These are phyloP conservation scores for Echium plantagineum DNA, from an alignment of 257 asterid species.

Conservation along the genomic window DNA sequence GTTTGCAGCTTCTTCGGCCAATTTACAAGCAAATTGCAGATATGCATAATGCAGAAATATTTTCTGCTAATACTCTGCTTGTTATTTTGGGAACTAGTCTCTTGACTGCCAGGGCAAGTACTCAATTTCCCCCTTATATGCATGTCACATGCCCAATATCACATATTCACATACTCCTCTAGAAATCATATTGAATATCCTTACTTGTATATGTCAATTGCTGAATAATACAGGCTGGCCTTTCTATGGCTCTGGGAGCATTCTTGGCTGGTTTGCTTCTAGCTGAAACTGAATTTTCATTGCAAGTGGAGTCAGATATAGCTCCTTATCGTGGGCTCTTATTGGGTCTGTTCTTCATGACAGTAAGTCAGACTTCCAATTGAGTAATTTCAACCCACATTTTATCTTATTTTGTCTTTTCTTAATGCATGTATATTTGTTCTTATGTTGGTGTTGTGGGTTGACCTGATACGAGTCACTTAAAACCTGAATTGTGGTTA, in stretches of 20 bases:
- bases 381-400: background rate
- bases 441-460: background rate
- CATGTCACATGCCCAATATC: background rate
- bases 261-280: constrained; percentile 99
- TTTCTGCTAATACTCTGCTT: constrained; percentile 95
- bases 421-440: background rate
- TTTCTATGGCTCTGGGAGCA: constrained; percentile 99
- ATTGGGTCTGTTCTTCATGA: constrained; percentile 99
- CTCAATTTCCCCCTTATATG: background rate
- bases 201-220: too few relatives aligned
- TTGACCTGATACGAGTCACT: background rate
- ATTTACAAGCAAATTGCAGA: constrained; percentile 94
- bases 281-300: constrained; percentile 95
- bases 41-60: constrained; percentile 96
- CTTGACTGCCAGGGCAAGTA: constrained; percentile 90
- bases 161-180: too few relatives aligned
- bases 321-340: constrained; percentile 99
- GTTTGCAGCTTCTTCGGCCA: constrained; percentile 82
- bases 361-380: constrained; percentile 34
- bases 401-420: background rate
- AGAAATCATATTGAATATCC: too few relatives aligned
- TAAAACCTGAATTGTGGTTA: background rate
- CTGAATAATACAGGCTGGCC: constrained; percentile 72
- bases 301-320: constrained; percentile 99
- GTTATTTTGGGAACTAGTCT: constrained; percentile 96